These are phyloP conservation scores for Cladorrhinum sp. DNA, from an alignment of 2,329 filamentous ascomycete genomes.

Conservation along the genomic window DNA sequence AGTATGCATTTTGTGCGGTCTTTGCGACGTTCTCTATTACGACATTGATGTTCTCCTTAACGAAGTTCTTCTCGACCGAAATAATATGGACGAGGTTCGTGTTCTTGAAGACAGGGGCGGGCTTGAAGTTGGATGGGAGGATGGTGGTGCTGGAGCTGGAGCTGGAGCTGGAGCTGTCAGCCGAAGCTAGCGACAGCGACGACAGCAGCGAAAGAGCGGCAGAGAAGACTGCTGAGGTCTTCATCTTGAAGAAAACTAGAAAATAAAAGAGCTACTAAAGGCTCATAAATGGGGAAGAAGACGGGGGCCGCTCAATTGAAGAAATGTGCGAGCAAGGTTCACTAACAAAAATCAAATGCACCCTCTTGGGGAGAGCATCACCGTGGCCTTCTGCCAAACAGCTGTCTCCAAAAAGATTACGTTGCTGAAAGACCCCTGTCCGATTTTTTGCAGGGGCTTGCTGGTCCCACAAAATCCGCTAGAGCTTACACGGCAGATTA, in stretches of 20 bases:
- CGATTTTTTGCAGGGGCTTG: slow-evolving; percentile 11
- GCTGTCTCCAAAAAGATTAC: slow-evolving; percentile 35
- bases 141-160: slow-evolving; percentile 52
- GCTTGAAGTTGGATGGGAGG: slow-evolving; percentile 68
- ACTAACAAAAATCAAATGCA: slow-evolving; percentile 22
- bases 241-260: slow-evolving; percentile 38
- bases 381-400: slow-evolving; percentile 32
- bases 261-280: slow-evolving; percentile 6
- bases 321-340: slow-evolving; percentile 10
- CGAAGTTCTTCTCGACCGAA: slow-evolving; percentile 90
- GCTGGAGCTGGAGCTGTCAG: slow-evolving; percentile 29
- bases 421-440: slow-evolving; percentile 35
- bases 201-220: slow-evolving; percentile 60
- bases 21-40: slow-evolving; percentile 83
- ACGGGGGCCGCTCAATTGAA: slow-evolving; percentile 24
- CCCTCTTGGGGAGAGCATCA: slow-evolving; percentile 28
- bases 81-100: slow-evolving; percentile 84
- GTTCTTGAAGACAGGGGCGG: slow-evolving; percentile 91
- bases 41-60: slow-evolving; percentile 89
- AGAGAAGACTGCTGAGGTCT: slow-evolving; percentile 51
- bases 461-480: slow-evolving; percentile 1
- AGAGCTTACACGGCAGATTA: background rate
- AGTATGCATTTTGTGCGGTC: slow-evolving; percentile 84
- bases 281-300: slow-evolving; percentile 29
- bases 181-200: slow-evolving; percentile 49